Conservation (phyloP, 192 early-diverging fungal species). For the Kickxella alabastrina region DNA sequence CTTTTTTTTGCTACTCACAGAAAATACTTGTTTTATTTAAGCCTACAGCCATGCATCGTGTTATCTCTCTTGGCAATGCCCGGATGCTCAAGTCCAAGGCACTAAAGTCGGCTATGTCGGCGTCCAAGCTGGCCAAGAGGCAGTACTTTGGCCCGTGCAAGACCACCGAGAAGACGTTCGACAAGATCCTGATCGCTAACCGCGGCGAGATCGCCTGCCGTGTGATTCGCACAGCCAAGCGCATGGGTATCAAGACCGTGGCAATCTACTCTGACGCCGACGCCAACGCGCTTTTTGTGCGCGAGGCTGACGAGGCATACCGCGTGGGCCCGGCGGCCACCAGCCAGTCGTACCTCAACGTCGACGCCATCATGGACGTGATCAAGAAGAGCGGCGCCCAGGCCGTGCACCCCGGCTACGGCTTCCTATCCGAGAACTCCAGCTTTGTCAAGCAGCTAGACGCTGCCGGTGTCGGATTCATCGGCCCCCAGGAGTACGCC, state of each 20-base stretch:
- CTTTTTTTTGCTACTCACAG: neutral
- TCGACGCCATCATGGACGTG: conserved; percentile 74
- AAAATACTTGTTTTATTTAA: too few relatives aligned
- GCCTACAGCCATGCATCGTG: too few relatives aligned
- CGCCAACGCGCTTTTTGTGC: conserved; percentile 80
- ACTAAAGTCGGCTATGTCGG: neutral
- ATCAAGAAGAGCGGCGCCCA: conserved; percentile 73
- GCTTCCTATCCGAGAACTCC: conserved; percentile 91
- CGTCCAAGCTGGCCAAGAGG: neutral
- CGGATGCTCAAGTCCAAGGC: too few relatives aligned
- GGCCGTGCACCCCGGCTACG: conserved; percentile 95
- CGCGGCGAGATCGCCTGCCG: conserved; percentile 94
- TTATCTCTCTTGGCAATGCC: too few relatives aligned
- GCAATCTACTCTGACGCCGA: conserved; percentile 94
- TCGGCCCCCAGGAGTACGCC: conserved; percentile 63
- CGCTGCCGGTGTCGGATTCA: conserved; percentile 65
- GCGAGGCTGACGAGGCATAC: conserved; percentile 83
- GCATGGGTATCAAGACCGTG: conserved; percentile 93
- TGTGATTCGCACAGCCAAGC: conserved; percentile 85
- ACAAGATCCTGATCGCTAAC: conserved; percentile 94
- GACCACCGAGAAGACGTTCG: conserved; percentile 53
- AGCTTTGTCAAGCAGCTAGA: conserved; percentile 77
- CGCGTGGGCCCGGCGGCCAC: conserved; percentile 78
- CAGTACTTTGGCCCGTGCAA: conserved; percentile 11
- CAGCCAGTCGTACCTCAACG: conserved; percentile 75